phyloP scores from a whole-genome alignment of 331 rosid species.

The Quercus lobata region DNA sequence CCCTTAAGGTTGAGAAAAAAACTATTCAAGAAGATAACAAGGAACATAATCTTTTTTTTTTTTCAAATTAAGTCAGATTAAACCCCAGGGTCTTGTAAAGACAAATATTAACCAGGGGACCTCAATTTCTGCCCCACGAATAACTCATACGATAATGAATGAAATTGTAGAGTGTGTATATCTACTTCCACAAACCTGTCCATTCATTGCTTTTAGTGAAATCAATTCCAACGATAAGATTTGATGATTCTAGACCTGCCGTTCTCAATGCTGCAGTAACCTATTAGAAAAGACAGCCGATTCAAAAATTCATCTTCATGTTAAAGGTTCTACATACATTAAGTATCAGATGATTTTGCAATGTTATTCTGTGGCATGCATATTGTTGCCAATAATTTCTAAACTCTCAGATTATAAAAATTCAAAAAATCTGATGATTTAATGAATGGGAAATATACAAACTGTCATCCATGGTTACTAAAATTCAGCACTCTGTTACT shows the following conservation, averaged over 20 bases:
- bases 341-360: neutral
- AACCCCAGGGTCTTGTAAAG: neutral
- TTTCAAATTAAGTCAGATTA: neutral
- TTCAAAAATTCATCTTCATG: neutral
- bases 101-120: neutral
- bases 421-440: too few relatives aligned
- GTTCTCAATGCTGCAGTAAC: conserved; percentile 62
- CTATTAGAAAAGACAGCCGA: conserved; percentile 22
- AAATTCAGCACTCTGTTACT: neutral
- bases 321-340: neutral
- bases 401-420: neutral
- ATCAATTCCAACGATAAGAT: conserved; percentile 86
- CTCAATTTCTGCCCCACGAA: neutral
- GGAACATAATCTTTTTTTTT: neutral
- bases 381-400: neutral
- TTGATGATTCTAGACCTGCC: conserved; percentile 87
- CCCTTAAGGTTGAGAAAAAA: neutral
- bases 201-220: conserved; percentile 95
- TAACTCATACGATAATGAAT: neutral
- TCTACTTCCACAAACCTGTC: conserved; percentile 58
- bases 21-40: neutral
- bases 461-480: neutral
- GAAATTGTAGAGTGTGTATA: neutral
- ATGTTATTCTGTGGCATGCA: neutral
- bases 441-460: neutral